Evolutionary conservation across 495 filamentous ascomycete genomes (phyloP).

Genomic region (Glonium stellatum): DNA sequence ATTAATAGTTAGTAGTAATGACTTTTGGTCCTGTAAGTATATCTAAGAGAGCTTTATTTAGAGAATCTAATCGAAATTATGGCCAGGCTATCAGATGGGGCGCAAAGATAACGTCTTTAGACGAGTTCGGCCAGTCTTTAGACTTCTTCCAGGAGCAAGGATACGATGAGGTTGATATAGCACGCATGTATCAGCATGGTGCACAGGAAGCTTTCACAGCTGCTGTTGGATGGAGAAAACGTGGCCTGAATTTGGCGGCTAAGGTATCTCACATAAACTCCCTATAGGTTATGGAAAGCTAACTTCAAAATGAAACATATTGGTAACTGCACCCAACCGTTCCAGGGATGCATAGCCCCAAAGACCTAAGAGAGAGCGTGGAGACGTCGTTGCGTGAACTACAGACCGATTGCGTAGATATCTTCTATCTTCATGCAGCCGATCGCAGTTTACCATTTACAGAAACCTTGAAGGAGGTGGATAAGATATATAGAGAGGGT

Average conservation of each 20-base stretch:
- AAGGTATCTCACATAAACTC: too few species aligned
- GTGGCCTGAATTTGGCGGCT: background rate
- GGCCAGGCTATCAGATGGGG: background rate
- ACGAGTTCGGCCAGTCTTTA: background rate
- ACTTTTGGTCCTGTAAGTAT: constrained; percentile 2
- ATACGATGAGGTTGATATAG: constrained; percentile 3
- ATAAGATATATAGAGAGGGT: constrained; percentile 74
- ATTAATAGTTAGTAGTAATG: background rate
- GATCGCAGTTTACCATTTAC: constrained; percentile 59
- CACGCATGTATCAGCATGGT: constrained; percentile 1
- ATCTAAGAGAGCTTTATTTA: too few species aligned
- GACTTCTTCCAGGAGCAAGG: background rate
- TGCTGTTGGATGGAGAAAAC: constrained; percentile 1
- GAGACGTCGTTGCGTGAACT: constrained; percentile 62
- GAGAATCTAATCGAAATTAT: background rate
- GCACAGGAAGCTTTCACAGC: constrained; percentile 4
- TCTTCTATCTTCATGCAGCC: constrained; percentile 80
- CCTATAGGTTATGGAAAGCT: too few species aligned
- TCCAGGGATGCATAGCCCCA: constrained; percentile 51
- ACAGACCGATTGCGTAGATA: constrained; percentile 69
- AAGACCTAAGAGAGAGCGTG: constrained; percentile 52
- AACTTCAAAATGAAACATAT: background rate
- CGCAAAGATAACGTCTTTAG: constrained; percentile 1
- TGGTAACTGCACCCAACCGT: constrained; percentile 48
- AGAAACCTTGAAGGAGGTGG: constrained; percentile 65